phyloP scores from a whole-genome alignment of 2,329 filamentous ascomycete species.

The Exophiala aquamarina region DNA sequence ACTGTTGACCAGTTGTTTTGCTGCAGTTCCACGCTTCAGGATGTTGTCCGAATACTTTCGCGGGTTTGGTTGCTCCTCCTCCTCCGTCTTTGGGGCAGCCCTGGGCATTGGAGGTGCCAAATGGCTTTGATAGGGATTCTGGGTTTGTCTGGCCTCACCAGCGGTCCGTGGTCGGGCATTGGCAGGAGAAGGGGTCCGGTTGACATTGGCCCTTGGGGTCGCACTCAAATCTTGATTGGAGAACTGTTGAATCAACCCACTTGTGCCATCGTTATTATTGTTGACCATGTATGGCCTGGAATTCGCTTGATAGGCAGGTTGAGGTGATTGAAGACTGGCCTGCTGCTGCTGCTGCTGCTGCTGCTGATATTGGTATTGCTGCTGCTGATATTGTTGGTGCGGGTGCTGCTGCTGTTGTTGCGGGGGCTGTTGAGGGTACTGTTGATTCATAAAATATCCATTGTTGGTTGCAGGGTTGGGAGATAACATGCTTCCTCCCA shows the following conservation, averaged over 20 bases:
- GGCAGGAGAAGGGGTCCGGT: constrained; percentile 64
- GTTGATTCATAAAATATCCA: constrained; percentile 64
- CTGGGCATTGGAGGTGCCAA: constrained; percentile 67
- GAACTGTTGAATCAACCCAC: constrained; percentile 91
- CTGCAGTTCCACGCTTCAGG: constrained; percentile 68
- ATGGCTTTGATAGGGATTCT: constrained; percentile 60
- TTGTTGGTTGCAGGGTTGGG: constrained; percentile 42
- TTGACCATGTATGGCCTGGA: constrained; percentile 40
- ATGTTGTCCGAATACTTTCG: constrained; percentile 88
- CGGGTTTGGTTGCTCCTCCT: constrained; percentile 75
- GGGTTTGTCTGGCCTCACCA: constrained; percentile 63
- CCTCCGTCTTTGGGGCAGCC: constrained; percentile 57
- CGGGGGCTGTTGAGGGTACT: constrained; percentile 50
- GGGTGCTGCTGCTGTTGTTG: constrained; percentile 57
- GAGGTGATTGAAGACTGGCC: constrained; percentile 56
- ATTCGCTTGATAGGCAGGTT: constrained; percentile 53
- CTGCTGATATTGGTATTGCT: constrained; percentile 56
- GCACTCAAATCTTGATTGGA: constrained; percentile 90
- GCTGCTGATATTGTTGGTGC: constrained; percentile 46
- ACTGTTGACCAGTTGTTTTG: constrained; percentile 65
- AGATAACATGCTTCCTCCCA: constrained; percentile 46
- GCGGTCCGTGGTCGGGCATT: constrained; percentile 75
- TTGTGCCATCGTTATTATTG: constrained; percentile 76
- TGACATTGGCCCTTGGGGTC: constrained; percentile 69
- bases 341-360: constrained; percentile 52